Evolutionary conservation across 2,329 filamentous ascomycete genomes (phyloP).

Genomic region (Myriangium duriaei): DNA sequence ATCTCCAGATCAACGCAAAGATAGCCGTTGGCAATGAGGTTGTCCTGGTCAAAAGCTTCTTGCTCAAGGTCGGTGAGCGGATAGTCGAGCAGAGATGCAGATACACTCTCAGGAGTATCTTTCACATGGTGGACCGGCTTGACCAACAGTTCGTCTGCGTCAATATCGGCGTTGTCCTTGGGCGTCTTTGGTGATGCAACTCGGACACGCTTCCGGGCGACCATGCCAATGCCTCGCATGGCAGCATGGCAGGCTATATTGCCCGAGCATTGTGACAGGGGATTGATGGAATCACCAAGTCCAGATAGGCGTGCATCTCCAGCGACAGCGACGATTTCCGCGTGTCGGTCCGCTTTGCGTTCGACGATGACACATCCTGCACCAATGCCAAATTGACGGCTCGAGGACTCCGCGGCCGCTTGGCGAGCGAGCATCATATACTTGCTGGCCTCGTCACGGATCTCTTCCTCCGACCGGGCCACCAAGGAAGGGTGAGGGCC

Average conservation of each 20-base stretch:
- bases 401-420: conserved; percentile 48
- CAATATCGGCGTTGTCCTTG: conserved; percentile 21
- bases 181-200: conserved; percentile 22
- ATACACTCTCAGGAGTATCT: conserved; percentile 17
- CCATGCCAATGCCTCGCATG: conserved; percentile 70
- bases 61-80: conserved; percentile 58
- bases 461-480: conserved; percentile 54
- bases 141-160: conserved; percentile 17
- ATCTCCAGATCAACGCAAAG: conserved; percentile 88
- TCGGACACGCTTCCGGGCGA: conserved; percentile 45
- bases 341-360: conserved; percentile 31
- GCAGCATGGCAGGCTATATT: conserved; percentile 71
- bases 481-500: conserved; percentile 71
- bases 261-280: conserved; percentile 31
- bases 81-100: conserved; percentile 52
- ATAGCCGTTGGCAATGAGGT: conserved; percentile 65
- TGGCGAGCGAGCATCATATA: conserved; percentile 53
- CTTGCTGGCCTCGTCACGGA: conserved; percentile 41
- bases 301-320: conserved; percentile 62
- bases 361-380: conserved; percentile 69
- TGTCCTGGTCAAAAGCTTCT: conserved; percentile 49
- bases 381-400: conserved; percentile 49
- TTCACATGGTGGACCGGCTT: conserved; percentile 15
- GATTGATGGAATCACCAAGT: conserved; percentile 13
- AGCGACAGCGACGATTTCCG: conserved; percentile 56